Base-by-base conservation (phyloP, 1,284 basidiomycete species). In the Butyriboletus appendiculatus region DNA sequence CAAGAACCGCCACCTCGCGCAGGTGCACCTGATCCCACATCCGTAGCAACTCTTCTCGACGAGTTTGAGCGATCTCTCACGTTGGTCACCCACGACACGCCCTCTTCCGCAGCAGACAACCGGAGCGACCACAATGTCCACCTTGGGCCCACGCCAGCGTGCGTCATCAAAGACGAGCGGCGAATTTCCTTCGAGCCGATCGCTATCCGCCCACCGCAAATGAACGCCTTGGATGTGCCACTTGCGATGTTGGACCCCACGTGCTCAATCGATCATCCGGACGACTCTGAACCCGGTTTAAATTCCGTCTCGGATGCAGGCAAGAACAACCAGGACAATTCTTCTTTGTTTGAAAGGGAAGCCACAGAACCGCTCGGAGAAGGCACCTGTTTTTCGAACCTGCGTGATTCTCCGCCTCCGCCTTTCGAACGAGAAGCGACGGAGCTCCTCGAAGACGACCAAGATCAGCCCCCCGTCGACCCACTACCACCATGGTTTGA, bases 21-120 rank as follows among this genome's bases (percentile, higher is more conserved):
- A 28, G 41, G 24, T 7, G 30, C 18, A 26, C 30, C 43, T 15
- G 42, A 41, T 16, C 5, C 33, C 2, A 26, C 30, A 8, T 46
- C 49, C n/a, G 9, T 60, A 10, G 38, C 47, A 16, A 35, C 37
- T 22, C 47, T 60, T 14, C 41, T 55, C 7, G 42, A 50, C 8
- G 45, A 47, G 2, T 64, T 64, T 15, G 48, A 63, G 33, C 45
- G 43, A 32, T 46, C 38, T 10, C 42, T 58, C 37, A 61, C 20
- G 20, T 26, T 50, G 15, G n/a, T 32, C 7, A 4, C n/a, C 20
- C 26, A 54, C 38, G 46, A 52, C 30, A 20, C 20, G 9, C 39
- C 18, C 7, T 35, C 42, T n/a, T 49, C 18, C 11, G n/a, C 10
- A 44, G 14, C n/a, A 43, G 57, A 37, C 30, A 20, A 18, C 14